phyloP scores from a whole-genome alignment of 2,329 filamentous ascomycete species.

The Metarhizium brunneum region DNA sequence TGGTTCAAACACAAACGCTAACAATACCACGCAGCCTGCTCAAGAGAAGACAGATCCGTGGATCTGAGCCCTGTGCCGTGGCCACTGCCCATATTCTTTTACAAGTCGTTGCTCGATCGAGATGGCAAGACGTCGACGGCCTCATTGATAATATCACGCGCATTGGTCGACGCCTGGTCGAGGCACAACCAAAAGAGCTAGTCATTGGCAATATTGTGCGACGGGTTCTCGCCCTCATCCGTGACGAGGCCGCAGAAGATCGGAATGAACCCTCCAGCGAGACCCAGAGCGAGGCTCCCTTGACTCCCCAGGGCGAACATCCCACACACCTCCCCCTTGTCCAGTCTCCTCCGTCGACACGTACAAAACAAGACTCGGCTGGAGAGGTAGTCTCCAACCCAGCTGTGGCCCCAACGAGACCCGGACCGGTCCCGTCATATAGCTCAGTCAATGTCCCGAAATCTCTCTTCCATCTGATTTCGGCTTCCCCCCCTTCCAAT shows the following conservation, averaged over 20 bases:
- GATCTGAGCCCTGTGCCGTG: slow-evolving; percentile 79
- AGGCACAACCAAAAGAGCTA: slow-evolving; percentile 82
- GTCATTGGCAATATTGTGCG: slow-evolving; percentile 92
- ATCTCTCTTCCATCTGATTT: slow-evolving; percentile 83
- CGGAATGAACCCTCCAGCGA: slow-evolving; percentile 56
- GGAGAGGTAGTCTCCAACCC: slow-evolving; percentile 19
- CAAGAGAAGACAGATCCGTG: slow-evolving; percentile 82
- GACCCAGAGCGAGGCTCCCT: slow-evolving; percentile 38
- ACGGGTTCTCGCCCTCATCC: slow-evolving; percentile 79
- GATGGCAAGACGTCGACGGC: slow-evolving; percentile 66
- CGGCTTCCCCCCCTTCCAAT: slow-evolving; percentile 51
- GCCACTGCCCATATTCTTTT: slow-evolving; percentile 85
- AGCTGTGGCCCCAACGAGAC: slow-evolving; percentile 32
- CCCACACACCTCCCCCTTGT: slow-evolving; percentile 17
- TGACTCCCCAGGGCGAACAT: slow-evolving; percentile 29
- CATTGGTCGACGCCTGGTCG: slow-evolving; percentile 67
- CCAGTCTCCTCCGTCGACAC: slow-evolving; percentile 22
- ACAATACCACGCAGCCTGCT: slow-evolving; percentile 42
- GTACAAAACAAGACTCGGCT: slow-evolving; percentile 24
- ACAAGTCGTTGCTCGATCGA: slow-evolving; percentile 74
- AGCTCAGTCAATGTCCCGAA: slow-evolving; percentile 59
- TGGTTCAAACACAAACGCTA: not conserved
- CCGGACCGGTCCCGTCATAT: slow-evolving; percentile 52
- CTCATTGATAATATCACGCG: slow-evolving; percentile 73
- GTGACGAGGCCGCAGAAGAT: slow-evolving; percentile 81